phyloP scores from a whole-genome alignment of 805 yeast genomes.

The Wickerhamiella vanderwaltii region DNA sequence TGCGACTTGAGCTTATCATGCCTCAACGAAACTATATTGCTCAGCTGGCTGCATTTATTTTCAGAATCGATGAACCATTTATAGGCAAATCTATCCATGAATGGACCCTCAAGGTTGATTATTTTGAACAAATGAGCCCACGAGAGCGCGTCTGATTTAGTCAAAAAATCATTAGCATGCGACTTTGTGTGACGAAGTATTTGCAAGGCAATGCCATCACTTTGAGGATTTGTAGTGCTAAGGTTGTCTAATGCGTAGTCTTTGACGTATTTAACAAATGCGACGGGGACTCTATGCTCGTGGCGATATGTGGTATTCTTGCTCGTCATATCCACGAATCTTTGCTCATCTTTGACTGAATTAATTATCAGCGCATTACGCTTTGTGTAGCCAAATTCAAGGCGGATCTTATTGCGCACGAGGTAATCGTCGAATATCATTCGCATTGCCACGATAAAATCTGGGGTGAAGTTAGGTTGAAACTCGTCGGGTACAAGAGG shows the following conservation, averaged over 20 bases:
- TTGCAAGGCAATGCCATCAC: conserved; percentile 12
- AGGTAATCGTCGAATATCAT: conserved; percentile 17
- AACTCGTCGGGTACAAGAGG: background rate
- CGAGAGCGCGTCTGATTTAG: background rate
- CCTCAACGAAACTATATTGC: background rate
- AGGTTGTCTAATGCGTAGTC: conserved; percentile 20
- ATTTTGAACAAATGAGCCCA: conserved; percentile 1
- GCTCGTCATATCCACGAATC: background rate
- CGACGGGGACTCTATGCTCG: background rate
- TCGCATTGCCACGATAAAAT: conserved; percentile 15
- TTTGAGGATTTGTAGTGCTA: conserved; percentile 9
- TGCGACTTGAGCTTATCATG: conserved; percentile 6
- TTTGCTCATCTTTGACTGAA: background rate
- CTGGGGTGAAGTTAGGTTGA: conserved; percentile 5
- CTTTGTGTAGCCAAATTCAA: conserved; percentile 4
- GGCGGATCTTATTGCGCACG: conserved; percentile 10
- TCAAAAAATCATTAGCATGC: background rate
- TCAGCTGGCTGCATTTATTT: background rate
- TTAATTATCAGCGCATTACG: background rate
- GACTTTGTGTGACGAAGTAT: conserved; percentile 3
- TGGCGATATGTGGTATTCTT: background rate
- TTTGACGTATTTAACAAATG: conserved; percentile 6
- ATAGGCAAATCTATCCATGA: conserved; percentile 4
- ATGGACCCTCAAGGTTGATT: conserved; percentile 6
- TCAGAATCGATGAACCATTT: conserved; percentile 5